Percentiles rank a stretch among this genome's conserved stretches.
These are phyloP conservation scores for Hyaloscypha bicolor DNA, from an alignment of 495 filamentous ascomycete species.

Conservation along the genomic window DNA sequence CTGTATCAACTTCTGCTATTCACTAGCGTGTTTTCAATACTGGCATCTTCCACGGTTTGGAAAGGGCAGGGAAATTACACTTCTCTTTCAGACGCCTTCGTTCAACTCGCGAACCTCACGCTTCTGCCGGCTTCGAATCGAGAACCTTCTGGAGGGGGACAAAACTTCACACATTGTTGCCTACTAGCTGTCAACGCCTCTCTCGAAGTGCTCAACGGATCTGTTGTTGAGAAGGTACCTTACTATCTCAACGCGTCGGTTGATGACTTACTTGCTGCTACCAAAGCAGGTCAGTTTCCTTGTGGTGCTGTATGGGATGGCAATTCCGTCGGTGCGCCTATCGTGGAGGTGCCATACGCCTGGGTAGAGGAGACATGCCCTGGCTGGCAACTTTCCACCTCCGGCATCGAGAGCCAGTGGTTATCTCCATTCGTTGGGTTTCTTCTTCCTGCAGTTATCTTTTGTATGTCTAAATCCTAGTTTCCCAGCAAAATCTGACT, in stretches of 20 bases:
- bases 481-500: not conserved
- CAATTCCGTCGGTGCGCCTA: constrained; percentile 34
- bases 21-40: not conserved
- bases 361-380: constrained; percentile 29
- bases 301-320: constrained; percentile 40
- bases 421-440: constrained; percentile 31
- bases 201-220: constrained; percentile 7
- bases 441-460: constrained; percentile 33
- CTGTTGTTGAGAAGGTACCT: not conserved
- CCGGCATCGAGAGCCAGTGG: constrained; percentile 23
- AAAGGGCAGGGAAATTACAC: constrained; percentile 22
- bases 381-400: constrained; percentile 29
- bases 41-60: not conserved
- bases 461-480: constrained; percentile 15
- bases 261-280: constrained; percentile 11
- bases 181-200: constrained; percentile 24
- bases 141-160: constrained; percentile 9
- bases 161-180: constrained; percentile 28
- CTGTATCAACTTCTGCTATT: not conserved
- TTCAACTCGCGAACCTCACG: constrained; percentile 17
- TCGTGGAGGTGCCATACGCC: constrained; percentile 24
- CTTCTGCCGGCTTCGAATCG: not conserved
- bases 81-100: constrained; percentile 22
- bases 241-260: constrained; percentile 6
- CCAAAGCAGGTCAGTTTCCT: constrained; percentile 34